Conservation (phyloP, 2,329 filamentous ascomycete species). For the Tolypocladium pustulatum region DNA sequence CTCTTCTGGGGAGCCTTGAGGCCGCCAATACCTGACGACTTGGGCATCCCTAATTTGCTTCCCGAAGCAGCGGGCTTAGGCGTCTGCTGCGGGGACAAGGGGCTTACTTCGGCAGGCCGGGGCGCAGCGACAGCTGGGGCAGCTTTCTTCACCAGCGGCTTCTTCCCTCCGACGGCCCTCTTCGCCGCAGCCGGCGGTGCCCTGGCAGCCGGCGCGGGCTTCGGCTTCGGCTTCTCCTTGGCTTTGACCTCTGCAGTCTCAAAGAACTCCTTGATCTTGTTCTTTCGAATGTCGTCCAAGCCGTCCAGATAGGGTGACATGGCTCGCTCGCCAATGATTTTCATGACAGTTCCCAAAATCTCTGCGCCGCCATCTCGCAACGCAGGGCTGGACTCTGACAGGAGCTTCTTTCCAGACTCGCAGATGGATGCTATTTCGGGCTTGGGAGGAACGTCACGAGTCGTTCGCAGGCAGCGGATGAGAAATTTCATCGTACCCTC, state of each 20-base stretch:
- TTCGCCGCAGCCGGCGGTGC: constrained; percentile 36
- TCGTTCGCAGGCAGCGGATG: constrained; percentile 76
- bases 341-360: constrained; percentile 90
- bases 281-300: constrained; percentile 90
- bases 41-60: constrained; percentile 46
- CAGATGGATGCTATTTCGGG: constrained; percentile 75
- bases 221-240: constrained; percentile 73
- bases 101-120: constrained; percentile 33
- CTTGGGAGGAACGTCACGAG: constrained; percentile 73
- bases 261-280: constrained; percentile 88
- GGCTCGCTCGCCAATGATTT: constrained; percentile 91
- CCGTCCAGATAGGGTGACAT: constrained; percentile 91
- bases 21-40: constrained; percentile 39
- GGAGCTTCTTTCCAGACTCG: constrained; percentile 79
- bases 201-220: constrained; percentile 55
- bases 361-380: constrained; percentile 86
- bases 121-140: constrained; percentile 28
- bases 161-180: constrained; percentile 34
- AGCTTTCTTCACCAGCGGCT: constrained; percentile 33
- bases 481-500: constrained; percentile 90
- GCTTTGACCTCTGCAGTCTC: constrained; percentile 46
- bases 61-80: constrained; percentile 34
- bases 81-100: constrained; percentile 48
- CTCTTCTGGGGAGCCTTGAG: constrained; percentile 52
- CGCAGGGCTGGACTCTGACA: constrained; percentile 79